These are phyloP conservation scores for Phaeosphaeriaceae sp. DNA, from an alignment of 2,329 filamentous ascomycete species.

Conservation along the genomic window DNA sequence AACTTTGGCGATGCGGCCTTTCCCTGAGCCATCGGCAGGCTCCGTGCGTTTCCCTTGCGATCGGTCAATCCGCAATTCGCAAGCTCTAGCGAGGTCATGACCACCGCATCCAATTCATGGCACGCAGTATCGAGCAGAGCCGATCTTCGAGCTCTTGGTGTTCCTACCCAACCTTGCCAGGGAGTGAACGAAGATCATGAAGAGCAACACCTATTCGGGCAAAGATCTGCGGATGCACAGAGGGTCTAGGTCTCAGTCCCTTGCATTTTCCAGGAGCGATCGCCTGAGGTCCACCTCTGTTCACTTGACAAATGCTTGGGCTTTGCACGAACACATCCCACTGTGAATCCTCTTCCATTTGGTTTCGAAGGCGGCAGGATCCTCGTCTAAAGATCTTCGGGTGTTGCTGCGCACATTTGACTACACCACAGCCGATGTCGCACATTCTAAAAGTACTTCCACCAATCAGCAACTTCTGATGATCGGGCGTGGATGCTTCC, in stretches of 20 bases:
- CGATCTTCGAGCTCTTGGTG: neutral
- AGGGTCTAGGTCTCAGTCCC: conserved; percentile 3
- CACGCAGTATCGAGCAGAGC: neutral
- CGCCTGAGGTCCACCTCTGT: neutral
- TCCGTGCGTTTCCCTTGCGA: neutral
- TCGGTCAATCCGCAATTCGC: neutral
- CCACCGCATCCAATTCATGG: neutral
- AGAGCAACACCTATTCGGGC: conserved; percentile 20
- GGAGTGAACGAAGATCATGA: conserved; percentile 23
- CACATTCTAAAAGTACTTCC: conserved; percentile 19
- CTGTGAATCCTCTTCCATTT: neutral
- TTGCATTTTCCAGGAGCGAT: neutral
- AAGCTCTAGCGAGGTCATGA: neutral
- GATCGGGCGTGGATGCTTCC: neutral
- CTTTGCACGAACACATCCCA: neutral
- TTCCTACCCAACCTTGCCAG: conserved; percentile 24
- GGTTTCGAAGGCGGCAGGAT: neutral
- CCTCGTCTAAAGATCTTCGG: neutral
- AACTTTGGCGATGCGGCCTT: neutral
- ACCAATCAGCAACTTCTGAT: conserved; percentile 15
- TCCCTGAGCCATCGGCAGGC: neutral
- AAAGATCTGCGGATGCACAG: conserved; percentile 24
- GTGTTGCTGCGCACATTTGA: conserved; percentile 15
- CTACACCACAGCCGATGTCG: conserved; percentile 25
- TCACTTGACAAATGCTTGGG: neutral